Evolutionary conservation across 345 rosid genomes (phyloP), one percentile per base, ranked within the genome.

Genomic region (Kernera saxatilis): DNA sequence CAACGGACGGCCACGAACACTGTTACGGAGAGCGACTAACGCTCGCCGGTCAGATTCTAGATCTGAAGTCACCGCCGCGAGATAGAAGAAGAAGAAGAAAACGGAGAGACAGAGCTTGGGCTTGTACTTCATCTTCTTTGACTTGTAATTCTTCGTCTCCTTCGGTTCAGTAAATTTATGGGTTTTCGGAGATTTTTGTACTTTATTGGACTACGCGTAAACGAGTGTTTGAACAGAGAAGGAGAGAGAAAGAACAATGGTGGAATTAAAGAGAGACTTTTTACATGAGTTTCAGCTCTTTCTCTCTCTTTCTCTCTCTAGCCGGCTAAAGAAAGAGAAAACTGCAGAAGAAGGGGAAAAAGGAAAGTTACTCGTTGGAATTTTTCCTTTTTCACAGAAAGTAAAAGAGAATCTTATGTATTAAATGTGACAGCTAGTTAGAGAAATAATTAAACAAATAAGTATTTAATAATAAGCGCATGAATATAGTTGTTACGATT

Each of bases 21-120:
- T 71, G 9, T 76, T 64, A 21, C 93, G 93, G 18, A 94, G 81
- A 45, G 73, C 13, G 67, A 91, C 12, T 29, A 91, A 80, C 1
- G 93, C 97, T 5, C 79, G 75, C 43, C 84, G 83, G 76, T 94
- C 99, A 43, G 91, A 84, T 9, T 82, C 87, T 32, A 89, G 91
- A 77, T 93, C 97, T 75, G 97, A 80, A 26, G 19, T 63, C 6
- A 84, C 79, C 29, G 48, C 70, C 21, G 52, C 45, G 15, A 67
- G 43, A 8, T 7, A 58, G 7, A 72, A 35, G 6, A 72, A 23
- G 4, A 71, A 43, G 36, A 76, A 5, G 59, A 44, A 4, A 73
- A 44, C 30, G 32, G 67, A 36, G 39, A 70, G 25, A 33, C 21
- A 10, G 2, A n/a, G 55, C 8, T 29, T 52, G 0, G 33, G 64